Evolutionary conservation across 331 rosid genomes (phyloP).

Genomic region (Acacia concinna): DNA sequence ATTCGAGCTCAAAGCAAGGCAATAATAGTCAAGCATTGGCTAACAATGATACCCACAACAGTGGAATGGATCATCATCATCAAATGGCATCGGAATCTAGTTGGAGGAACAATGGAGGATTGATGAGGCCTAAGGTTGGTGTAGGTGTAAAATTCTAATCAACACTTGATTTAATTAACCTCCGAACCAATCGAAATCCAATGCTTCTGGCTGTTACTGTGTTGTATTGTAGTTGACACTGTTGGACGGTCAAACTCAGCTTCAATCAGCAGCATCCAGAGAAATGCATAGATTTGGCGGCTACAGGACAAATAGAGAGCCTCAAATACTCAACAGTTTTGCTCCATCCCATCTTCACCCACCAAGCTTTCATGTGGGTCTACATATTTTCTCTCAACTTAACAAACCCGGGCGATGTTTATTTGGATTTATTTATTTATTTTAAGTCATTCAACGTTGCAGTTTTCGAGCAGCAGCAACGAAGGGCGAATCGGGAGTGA

Average conservation of each 20-base stretch:
- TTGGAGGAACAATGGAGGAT: slow-evolving; percentile 63
- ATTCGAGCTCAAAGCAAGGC: slow-evolving; percentile 53
- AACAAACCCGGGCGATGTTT: too few relatives aligned
- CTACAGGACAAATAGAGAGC: slow-evolving; percentile 50
- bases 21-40: slow-evolving; percentile 31
- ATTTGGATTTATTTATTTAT: too few relatives aligned
- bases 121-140: slow-evolving; percentile 49
- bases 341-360: slow-evolving; percentile 39
- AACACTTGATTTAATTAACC: not conserved
- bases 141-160: not conserved
- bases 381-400: not conserved
- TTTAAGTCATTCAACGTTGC: not conserved
- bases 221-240: slow-evolving; percentile 33
- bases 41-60: slow-evolving; percentile 26
- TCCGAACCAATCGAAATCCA: not conserved
- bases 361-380: slow-evolving; percentile 57
- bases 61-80: too few relatives aligned
- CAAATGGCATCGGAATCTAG: slow-evolving; percentile 41
- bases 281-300: slow-evolving; percentile 58
- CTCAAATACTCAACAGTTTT: slow-evolving; percentile 47
- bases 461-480: slow-evolving; percentile 77
- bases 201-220: not conserved
- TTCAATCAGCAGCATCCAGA: slow-evolving; percentile 47
- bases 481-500: slow-evolving; percentile 62
- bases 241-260: slow-evolving; percentile 54